phyloP scores from a whole-genome alignment of 257 asterid species.

The Nicotiana sylvestris region DNA sequence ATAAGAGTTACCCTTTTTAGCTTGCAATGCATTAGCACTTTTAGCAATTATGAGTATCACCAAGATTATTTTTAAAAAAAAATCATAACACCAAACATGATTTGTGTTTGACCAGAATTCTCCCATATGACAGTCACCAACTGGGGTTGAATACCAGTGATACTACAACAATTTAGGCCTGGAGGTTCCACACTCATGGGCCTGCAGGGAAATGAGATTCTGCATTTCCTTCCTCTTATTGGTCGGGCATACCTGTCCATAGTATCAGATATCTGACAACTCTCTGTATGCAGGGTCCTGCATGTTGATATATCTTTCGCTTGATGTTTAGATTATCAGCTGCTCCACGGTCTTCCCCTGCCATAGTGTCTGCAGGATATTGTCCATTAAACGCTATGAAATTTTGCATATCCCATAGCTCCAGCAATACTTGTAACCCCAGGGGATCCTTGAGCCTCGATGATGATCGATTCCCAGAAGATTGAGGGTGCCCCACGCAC shows the following conservation, averaged over 20 bases:
- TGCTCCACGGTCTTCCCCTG: not conserved
- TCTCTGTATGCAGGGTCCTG: not conserved
- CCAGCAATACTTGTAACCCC: not conserved
- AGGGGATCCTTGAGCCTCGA: not conserved
- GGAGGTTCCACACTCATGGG: not conserved
- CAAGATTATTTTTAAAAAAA: not conserved
- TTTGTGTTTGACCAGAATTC: not conserved
- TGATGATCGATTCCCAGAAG: constrained; percentile 1
- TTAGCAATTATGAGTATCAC: not conserved
- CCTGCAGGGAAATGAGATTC: not conserved
- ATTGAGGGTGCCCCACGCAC: not conserved
- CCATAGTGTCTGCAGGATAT: not conserved
- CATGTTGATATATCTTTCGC: not conserved
- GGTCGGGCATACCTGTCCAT: not conserved
- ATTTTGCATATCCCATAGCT: not conserved
- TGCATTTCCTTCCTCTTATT: not conserved
- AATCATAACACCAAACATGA: not conserved
- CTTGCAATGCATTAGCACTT: not conserved
- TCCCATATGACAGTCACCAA: not conserved
- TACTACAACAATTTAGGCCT: not conserved
- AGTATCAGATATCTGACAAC: not conserved
- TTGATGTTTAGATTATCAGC: not conserved
- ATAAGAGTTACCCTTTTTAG: not conserved
- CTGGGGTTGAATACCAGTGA: not conserved
- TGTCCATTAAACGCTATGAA: not conserved